Base-by-base conservation (phyloP, 257 asterid genomes). In the Primulina tabacum region DNA sequence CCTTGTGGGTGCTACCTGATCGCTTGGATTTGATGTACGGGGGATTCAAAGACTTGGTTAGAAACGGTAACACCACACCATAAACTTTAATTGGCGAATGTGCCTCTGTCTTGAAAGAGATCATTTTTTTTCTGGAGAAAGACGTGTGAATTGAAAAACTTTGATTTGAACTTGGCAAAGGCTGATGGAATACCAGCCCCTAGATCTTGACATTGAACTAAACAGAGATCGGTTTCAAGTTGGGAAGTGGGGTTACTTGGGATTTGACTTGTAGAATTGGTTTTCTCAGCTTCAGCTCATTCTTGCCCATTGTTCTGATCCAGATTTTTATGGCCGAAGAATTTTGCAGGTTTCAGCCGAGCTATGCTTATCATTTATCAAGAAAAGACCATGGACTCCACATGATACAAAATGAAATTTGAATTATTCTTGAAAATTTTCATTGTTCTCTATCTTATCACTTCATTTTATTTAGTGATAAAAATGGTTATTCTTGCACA, bases 1-100 rank as follows among this genome's bases (percentile, higher is more conserved):
- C 80, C 62, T 77, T 16, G 84, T 91, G 17, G 87, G 70, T 17
- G 78, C 71, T 47, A 11, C 68, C 1, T 80, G 79, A 79, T 57
- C 24, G 11, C 29, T n/a, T 8, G 26, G 50, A 8, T 65, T 40
- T 26, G 4, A 2, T 47, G 29, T 6, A 18, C 18, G 61, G 7
- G 7, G 12, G 47, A 52, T 55, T 58, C 56, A 50, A 37, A 57
- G 72, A 50, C 33, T 20, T 3, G 47, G 20, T 20, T 64, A 7
- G 68, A 38, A 64, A 64, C 28, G 21, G 11, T 14, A 47, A 14
- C 55, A 47, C 55, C 55, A 14, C 55, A 12, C 18, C 7, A 14
- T 3, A 47, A 12, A 47, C 5, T 43, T 12, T 7, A 43, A 28
- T 11, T 10, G 17, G 53, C 53, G n/a, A 11, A 43, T 10, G 53